Percentiles rank a stretch among this genome's conserved stretches.
Evolutionary conservation across 2,329 filamentous ascomycete genomes (phyloP).

Genomic region (Gyromitra esculenta): DNA sequence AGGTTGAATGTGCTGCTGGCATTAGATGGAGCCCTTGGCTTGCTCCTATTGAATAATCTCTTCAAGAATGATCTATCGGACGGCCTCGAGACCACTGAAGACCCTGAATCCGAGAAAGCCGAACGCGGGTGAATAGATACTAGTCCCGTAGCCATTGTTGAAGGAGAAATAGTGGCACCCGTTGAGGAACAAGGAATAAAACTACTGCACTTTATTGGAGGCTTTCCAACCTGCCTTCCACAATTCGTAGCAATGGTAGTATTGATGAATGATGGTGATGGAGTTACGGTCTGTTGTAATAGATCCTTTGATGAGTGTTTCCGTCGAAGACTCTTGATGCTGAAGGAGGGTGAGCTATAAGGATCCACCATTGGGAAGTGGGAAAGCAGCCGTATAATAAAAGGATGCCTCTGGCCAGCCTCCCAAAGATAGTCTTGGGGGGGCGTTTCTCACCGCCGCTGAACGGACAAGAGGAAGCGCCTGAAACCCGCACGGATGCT

Average conservation of each 20-base stretch:
- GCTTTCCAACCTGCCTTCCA: conserved; percentile 68
- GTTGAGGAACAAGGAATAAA: conserved; percentile 58
- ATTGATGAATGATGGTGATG: conserved; percentile 67
- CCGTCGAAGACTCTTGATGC: conserved; percentile 24
- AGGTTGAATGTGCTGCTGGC: conserved; percentile 70
- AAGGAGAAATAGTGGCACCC: background rate
- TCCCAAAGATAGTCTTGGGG: conserved; percentile 17
- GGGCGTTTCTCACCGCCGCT: conserved; percentile 38
- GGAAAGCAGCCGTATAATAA: conserved; percentile 46
- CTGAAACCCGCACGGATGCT: conserved; percentile 53
- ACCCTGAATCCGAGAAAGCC: conserved; percentile 62
- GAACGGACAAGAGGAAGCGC: conserved; percentile 38
- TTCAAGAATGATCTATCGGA: conserved; percentile 59
- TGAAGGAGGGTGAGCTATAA: conserved; percentile 35
- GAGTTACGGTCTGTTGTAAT: conserved; percentile 71
- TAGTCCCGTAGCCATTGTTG: conserved; percentile 32
- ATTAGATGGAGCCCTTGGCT: conserved; percentile 70
- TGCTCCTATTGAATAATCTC: conserved; percentile 68
- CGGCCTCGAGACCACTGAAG: conserved; percentile 18
- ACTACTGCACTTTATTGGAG: conserved; percentile 71
- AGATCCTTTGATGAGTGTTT: conserved; percentile 62
- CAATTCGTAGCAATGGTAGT: conserved; percentile 66
- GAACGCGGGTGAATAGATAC: conserved; percentile 61
- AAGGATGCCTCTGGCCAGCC: conserved; percentile 33
- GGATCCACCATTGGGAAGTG: conserved; percentile 36